Evolutionary conservation across 2,329 filamentous ascomycete genomes (phyloP).

Genomic region (Penicillium sp.): DNA sequence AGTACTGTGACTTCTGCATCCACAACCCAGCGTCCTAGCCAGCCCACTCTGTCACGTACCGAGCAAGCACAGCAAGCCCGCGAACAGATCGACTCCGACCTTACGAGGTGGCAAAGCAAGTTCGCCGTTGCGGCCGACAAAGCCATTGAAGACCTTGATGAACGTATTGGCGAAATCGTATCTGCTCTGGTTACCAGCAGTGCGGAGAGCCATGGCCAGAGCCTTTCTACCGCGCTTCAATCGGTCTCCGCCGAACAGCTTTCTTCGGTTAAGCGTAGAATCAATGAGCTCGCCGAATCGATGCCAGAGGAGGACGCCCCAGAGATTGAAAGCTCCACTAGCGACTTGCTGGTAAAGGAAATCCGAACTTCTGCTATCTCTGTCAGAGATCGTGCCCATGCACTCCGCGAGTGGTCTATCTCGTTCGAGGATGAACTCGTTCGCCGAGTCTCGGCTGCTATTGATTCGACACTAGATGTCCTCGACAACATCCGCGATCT

Average conservation of each 20-base stretch:
- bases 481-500: constrained; percentile 78
- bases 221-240: constrained; percentile 64
- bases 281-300: constrained; percentile 53
- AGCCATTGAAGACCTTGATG: constrained; percentile 65
- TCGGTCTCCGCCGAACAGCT: constrained; percentile 63
- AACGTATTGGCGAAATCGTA: constrained; percentile 67
- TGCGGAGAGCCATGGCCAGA: constrained; percentile 40
- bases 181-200: constrained; percentile 65
- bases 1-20: constrained; percentile 24
- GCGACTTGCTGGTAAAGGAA: constrained; percentile 51
- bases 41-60: constrained; percentile 44
- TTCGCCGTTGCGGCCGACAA: constrained; percentile 83
- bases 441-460: constrained; percentile 64
- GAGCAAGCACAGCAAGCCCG: constrained; percentile 45
- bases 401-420: constrained; percentile 71
- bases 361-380: constrained; percentile 66
- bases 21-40: constrained; percentile 27
- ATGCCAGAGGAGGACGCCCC: constrained; percentile 59
- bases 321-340: constrained; percentile 50
- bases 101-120: constrained; percentile 81
- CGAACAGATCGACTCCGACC: constrained; percentile 69
- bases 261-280: constrained; percentile 61
- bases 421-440: constrained; percentile 67
- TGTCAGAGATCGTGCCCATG: constrained; percentile 74
- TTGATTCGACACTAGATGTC: constrained; percentile 76